Base-by-base conservation (phyloP, 2,329 filamentous ascomycete species). In the Eutypa lata region DNA sequence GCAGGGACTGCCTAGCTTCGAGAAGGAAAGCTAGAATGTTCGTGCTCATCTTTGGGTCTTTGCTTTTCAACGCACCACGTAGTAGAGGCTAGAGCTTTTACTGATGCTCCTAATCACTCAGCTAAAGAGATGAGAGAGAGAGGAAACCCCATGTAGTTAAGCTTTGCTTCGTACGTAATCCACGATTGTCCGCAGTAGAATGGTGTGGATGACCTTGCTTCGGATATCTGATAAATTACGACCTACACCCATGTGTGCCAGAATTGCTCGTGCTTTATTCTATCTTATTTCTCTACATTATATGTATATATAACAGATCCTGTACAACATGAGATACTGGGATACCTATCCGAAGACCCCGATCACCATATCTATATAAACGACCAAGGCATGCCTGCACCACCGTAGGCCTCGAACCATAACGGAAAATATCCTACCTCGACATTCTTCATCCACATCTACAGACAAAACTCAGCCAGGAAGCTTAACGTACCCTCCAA, bases 301-400 rank as follows among this genome's bases (percentile, higher is more conserved):
- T 48, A 51, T 58, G 33, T 54, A 47, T 48, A 51, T 58, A 57
- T 59, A 63, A 60, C 60, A 60, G 59, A 63, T 54, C 53, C 57
- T 57, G 62, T 61, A 55, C 58, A 47, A 54, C 57, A 57, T 51
- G 51, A 56, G 59, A 52, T 55, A 56, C 60, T 53, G 54, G 56
- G 57, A 50, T 49, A 53, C 19, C 50, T 55, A 43, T 44, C 58
- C 50, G 49, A 50, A 47, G 53, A 50, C 43, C 28, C 48, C 53
- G 50, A 57, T 52, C 51, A 57, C 52, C 43, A 49, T 47, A 4
- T 16, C 13, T 61, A 65, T 60, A 57, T 57, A 45, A 28, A 45
- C 11, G 59, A 62, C 49, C 54, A 60, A 56, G 55, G 35, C 59
- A 59, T 62, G 59, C 57, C 56, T 51, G 60, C 59, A 58, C 53